Evolutionary conservation across 2,329 filamentous ascomycete genomes (phyloP).

Genomic region (Epichloe baconii): DNA sequence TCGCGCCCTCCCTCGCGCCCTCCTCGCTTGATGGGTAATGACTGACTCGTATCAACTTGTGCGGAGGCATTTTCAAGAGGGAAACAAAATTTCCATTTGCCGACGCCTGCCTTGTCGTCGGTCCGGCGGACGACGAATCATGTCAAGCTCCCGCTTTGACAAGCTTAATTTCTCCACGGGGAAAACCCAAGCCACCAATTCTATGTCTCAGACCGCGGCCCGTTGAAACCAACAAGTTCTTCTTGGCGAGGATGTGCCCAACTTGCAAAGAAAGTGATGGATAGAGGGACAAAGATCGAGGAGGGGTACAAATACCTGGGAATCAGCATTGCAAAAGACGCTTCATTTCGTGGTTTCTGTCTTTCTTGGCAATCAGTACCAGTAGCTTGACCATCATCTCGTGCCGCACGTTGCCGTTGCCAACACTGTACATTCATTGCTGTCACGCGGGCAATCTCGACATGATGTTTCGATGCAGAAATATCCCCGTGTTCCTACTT

Average conservation of each 20-base stretch:
- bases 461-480: background rate
- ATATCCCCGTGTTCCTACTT: background rate
- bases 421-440: background rate
- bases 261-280: background rate
- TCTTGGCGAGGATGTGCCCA: background rate
- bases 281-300: background rate
- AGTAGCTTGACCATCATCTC: background rate
- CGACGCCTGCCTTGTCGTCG: slow-evolving; percentile 1
- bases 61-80: background rate
- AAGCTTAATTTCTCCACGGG: background rate
- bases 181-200: background rate
- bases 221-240: background rate
- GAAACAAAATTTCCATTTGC: background rate
- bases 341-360: background rate
- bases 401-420: background rate
- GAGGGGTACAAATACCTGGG: background rate
- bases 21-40: no score
- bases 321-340: no score
- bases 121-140: slow-evolving; percentile 6
- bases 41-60: background rate
- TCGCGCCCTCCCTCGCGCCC: background rate
- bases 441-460: background rate
- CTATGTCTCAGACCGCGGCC: no score
- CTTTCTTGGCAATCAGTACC: background rate
- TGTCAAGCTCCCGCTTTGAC: background rate